phyloP scores from a whole-genome alignment of 208 protist genomes.

The Wallacemonas sp. region DNA sequence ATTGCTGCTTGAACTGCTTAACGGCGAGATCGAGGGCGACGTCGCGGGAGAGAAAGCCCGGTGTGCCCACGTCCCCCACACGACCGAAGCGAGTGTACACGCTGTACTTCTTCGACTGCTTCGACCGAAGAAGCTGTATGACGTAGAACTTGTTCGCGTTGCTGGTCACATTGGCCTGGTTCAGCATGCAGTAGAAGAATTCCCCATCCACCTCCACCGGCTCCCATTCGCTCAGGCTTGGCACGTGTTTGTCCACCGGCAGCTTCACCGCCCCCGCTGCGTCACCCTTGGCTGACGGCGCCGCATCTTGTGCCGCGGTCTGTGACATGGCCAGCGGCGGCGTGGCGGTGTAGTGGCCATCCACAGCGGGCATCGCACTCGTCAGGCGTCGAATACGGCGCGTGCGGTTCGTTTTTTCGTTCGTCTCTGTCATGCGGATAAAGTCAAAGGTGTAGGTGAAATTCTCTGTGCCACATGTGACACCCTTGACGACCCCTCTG shows the following conservation, averaged over 20 bases:
- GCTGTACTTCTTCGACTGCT: constrained; percentile 13
- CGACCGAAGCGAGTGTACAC: constrained; percentile 55
- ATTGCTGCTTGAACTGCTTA: constrained; percentile 17
- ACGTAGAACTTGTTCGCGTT: constrained; percentile 74
- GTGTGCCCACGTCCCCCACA: constrained; percentile 30
- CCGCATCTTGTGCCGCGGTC: constrained; percentile 16
- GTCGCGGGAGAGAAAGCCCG: neutral
- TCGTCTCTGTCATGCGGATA: constrained; percentile 15
- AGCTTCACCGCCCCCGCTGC: neutral
- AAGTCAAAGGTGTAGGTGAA: constrained; percentile 25
- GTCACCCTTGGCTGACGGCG: constrained; percentile 1
- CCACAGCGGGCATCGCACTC: neutral
- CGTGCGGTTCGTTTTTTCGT: constrained; percentile 9
- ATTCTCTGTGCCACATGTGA: neutral
- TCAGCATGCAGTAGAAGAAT: constrained; percentile 51
- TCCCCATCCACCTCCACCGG: constrained; percentile 24
- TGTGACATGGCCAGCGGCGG: neutral
- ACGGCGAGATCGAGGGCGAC: constrained; percentile 13
- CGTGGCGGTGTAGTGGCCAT: neutral
- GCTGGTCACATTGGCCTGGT: constrained; percentile 42
- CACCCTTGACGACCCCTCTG: neutral
- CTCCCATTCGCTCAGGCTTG: constrained; percentile 9
- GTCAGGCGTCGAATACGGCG: constrained; percentile 9
- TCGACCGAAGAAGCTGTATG: constrained; percentile 45
- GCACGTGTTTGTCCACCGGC: neutral